phyloP scores from a whole-genome alignment of 2,329 filamentous ascomycete species.

The Tolypocladium ophioglossoides region DNA sequence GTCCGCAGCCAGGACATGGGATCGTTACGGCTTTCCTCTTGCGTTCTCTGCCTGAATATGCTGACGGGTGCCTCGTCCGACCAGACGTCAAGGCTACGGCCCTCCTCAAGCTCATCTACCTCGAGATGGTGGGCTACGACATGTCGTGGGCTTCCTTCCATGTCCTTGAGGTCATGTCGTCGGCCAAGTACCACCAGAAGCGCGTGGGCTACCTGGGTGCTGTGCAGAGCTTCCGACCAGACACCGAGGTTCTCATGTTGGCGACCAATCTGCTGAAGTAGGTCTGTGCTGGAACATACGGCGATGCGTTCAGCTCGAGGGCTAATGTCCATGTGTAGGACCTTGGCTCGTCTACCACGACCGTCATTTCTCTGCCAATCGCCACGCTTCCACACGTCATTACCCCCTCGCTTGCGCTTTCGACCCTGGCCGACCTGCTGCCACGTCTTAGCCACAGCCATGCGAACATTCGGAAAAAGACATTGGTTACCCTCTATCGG shows the following conservation, averaged over 20 bases:
- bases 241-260: slow-evolving; percentile 95
- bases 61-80: slow-evolving; percentile 3
- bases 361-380: slow-evolving; percentile 76
- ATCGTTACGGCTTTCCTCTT: slow-evolving; percentile 28
- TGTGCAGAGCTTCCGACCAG: slow-evolving; percentile 88
- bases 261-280: slow-evolving; percentile 96
- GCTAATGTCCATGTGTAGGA: slow-evolving; percentile 33
- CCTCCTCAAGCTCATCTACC: slow-evolving; percentile 87
- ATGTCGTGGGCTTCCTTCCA: slow-evolving; percentile 99
- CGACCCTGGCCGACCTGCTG: slow-evolving; percentile 74
- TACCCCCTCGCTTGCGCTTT: slow-evolving; percentile 83
- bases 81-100: slow-evolving; percentile 91
- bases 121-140: slow-evolving; percentile 98
- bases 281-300: slow-evolving; percentile 29
- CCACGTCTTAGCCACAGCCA: slow-evolving; percentile 81
- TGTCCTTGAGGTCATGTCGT: slow-evolving; percentile 98
- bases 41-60: not conserved
- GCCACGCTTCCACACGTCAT: slow-evolving; percentile 89
- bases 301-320: not conserved
- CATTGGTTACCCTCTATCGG: slow-evolving; percentile 86
- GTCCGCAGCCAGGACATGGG: slow-evolving; percentile 90
- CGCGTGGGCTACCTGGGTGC: slow-evolving; percentile 89
- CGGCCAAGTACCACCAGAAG: slow-evolving; percentile 88
- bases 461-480: slow-evolving; percentile 84
- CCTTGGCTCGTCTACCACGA: slow-evolving; percentile 59